Conservation (phyloP, 2,329 filamentous ascomycete species). For the Epichloe sylvatica region DNA sequence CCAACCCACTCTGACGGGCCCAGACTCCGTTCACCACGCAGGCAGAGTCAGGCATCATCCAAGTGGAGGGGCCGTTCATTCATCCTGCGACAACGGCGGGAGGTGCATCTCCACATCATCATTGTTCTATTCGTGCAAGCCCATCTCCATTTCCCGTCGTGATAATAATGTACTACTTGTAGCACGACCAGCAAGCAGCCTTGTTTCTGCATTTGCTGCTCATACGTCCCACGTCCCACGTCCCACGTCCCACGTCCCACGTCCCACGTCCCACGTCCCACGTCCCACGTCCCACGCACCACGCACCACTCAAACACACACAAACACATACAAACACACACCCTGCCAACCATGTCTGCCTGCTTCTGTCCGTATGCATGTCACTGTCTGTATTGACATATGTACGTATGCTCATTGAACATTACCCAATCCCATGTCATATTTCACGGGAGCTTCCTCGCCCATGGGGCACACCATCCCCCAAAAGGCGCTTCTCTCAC, state of each 20-base stretch:
- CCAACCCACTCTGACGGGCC: no score
- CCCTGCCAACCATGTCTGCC: background rate
- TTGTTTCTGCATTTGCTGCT: background rate
- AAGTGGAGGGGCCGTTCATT: no score
- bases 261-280: background rate
- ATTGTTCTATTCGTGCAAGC: background rate
- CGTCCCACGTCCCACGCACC: no score
- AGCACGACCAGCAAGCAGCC: background rate
- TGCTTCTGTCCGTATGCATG: background rate
- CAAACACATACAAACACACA: background rate
- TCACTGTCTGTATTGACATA: no score
- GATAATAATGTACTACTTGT: background rate
- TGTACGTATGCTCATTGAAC: no score
- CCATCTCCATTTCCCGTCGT: background rate
- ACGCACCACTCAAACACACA: background rate
- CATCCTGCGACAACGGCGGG: no score
- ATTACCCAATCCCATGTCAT: background rate
- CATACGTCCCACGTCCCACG: background rate
- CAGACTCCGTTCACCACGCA: no score
- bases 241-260: background rate
- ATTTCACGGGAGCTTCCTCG: background rate
- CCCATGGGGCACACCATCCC: background rate
- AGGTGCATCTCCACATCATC: background rate
- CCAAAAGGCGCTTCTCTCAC: no score
- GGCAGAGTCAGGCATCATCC: no score